A percentile compares a stretch with the other conserved stretches of the same genome.
Conservation (phyloP, 495 filamentous ascomycete species). For the Melanomma pulvis-pyrius region DNA sequence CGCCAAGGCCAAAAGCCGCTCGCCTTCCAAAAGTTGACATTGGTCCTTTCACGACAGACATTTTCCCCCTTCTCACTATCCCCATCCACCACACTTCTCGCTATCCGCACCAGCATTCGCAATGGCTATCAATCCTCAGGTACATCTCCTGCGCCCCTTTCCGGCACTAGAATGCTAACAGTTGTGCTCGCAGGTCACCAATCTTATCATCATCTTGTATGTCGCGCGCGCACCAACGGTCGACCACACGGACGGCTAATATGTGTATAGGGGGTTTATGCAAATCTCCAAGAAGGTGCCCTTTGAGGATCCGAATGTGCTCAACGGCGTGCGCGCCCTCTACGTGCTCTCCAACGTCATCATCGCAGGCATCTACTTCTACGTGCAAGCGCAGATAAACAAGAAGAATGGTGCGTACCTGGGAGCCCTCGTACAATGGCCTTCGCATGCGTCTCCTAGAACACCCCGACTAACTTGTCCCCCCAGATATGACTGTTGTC, state of each 20-base stretch:
- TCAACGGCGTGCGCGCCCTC: constrained; percentile 77
- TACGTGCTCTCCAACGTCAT: constrained; percentile 89
- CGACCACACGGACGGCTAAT: constrained; percentile 3
- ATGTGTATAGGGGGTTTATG: constrained; percentile 72
- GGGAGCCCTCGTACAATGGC: background rate
- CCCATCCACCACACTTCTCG: background rate
- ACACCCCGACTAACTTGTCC: background rate
- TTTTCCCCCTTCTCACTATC: background rate
- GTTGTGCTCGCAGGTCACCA: constrained; percentile 63
- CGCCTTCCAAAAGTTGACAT: constrained; percentile 6
- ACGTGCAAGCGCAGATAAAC: constrained; percentile 78
- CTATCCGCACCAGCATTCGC: background rate
- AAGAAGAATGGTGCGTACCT: constrained; percentile 81
- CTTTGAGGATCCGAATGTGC: constrained; percentile 86
- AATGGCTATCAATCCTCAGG: constrained; percentile 47
- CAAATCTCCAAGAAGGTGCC: constrained; percentile 94
- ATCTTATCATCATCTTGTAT: constrained; percentile 83
- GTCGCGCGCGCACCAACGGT: background rate
- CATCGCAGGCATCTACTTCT: constrained; percentile 81
- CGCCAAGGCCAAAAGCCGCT: background rate
- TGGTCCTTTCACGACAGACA: background rate
- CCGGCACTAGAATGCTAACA: constrained; percentile 27
- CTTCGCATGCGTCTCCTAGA: background rate
- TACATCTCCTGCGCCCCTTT: constrained; percentile 32
- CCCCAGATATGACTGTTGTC: constrained; percentile 87